A percentile compares a stretch with the other conserved stretches of the same genome.
Evolutionary conservation across 1,284 basidiomycete species (phyloP).

Genomic region (Moniliophthora roreri): DNA sequence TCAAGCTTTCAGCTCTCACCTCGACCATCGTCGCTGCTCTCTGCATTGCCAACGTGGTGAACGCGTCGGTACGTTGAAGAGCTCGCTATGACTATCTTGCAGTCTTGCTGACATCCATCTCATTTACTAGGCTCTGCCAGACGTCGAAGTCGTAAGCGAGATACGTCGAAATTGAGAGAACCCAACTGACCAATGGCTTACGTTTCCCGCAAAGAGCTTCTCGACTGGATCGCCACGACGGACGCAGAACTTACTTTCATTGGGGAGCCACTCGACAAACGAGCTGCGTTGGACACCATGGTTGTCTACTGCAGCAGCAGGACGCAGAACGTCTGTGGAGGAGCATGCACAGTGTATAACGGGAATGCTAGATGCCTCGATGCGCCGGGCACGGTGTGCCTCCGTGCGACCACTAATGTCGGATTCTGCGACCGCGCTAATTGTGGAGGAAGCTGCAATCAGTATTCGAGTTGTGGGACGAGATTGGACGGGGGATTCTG

Average conservation of each 20-base stretch:
- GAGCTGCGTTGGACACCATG: slow-evolving; percentile 17
- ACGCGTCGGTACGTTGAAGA: neutral
- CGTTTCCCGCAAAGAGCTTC: neutral
- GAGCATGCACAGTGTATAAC: slow-evolving; percentile 24
- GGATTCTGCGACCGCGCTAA: slow-evolving; percentile 23
- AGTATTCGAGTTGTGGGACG: slow-evolving; percentile 18
- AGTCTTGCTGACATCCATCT: neutral
- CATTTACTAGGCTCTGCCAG: neutral
- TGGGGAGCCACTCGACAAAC: slow-evolving; percentile 18
- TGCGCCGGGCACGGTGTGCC: slow-evolving; percentile 24
- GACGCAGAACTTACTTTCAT: slow-evolving; percentile 25
- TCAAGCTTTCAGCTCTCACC: neutral
- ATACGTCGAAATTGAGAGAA: neutral
- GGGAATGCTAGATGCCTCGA: slow-evolving; percentile 22
- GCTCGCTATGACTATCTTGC: neutral
- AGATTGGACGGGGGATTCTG: slow-evolving; percentile 22
- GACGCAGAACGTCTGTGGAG: slow-evolving; percentile 21
- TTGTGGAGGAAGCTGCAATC: slow-evolving; percentile 25
- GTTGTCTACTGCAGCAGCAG: slow-evolving; percentile 23
- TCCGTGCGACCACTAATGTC: slow-evolving; percentile 25
- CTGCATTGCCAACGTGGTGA: neutral
- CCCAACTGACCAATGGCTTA: neutral
- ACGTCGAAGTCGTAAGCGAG: neutral
- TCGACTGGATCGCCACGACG: slow-evolving; percentile 22
- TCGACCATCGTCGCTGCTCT: neutral